Evolutionary conservation across 148 eudicot species (phyloP), one percentile per base, ranked within the genome.

Genomic region (Beta vulgaris): DNA sequence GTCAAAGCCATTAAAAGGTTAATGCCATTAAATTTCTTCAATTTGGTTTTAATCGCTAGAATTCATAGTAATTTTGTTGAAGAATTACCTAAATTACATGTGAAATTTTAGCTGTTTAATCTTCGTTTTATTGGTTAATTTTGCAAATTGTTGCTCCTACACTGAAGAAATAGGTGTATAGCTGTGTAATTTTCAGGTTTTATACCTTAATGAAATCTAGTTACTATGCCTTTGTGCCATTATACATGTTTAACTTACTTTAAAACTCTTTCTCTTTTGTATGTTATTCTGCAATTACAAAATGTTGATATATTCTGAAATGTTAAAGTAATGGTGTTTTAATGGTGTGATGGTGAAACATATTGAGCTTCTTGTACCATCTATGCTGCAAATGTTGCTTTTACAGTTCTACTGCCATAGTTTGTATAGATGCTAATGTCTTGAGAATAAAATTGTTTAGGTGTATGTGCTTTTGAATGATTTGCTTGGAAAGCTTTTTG

Each of bases 1-100:
- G 98, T 95, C 73, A 95, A 92, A 87, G 83, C 93, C 73, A 95
- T 92, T 81, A 95, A 95, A 83, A 92, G 98, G 98, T 93, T 49
- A 53, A 3, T 53, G 3, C 0, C 3, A 53, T 53, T 53, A 21
- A 18, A 5, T 0, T 39, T 39, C 42, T 39, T 39, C 15, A 43
- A 43, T 43, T 43, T 43, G 55, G 23, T 51, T 57, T 14, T 2
- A 57, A 57, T 25, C 31, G 15, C 48, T 65, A n/a, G 64, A 35
- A 63, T 3, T 34, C 14, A n/a, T 9, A 21, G 8, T 14, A 1
- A 59, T 4, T 34, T 34, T 19, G 4, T 62, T 7, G 0, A 12
- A 7, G 10, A 28, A 37, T 23, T 60, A 60, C 2, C 37, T 44
- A 29, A 28, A 42, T 73, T 58, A 5, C 59, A 23, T 23, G 44